Base-by-base conservation (phyloP, 1,284 basidiomycete genomes). In the Sanguinoderma infundibulare region DNA sequence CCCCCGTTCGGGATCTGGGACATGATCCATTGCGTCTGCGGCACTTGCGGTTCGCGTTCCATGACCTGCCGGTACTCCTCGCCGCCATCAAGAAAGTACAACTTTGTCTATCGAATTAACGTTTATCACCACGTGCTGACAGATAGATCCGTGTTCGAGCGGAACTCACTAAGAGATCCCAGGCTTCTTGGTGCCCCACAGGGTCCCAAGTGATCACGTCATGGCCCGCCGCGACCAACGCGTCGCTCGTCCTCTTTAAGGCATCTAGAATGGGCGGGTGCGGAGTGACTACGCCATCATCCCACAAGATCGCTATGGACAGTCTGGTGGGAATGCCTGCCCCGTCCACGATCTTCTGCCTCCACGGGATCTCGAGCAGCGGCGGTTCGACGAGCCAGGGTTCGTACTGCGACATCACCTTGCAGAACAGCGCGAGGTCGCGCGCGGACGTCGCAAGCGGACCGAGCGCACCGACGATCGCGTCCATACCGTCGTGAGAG, bases 361-460 rank as follows among this genome's bases (percentile, higher is more conserved):
- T 79, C 86, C 86, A 87, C 10, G 83, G 83, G 53, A 85, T 83
- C 60, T 81, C 78, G 26, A 85, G 69, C 28, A 83, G 77, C 15
- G 79, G 73, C 10, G 85, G 82, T 65, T 87, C 85, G n/a, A 73
- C 57, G 5, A 79, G 70, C 86, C 86, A 87, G 1, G 85, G 83
- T 66, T 84, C 66, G 55, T 79, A 76, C 24, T 79, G 77, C 24
- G 83, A 70, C 75, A 86, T 83, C 10, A 81, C 79, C 39, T 74
- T 76, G 67, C 81, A 81, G 71, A 87, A 87, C 42, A 85, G 73
- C 42, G 76, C 77, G 44, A 87, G 73, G 63, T 85, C 86, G 44
- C 80, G 75, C 26, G 79, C 77, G n/a, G 83, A 84, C 15, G 77
- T 78, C 32, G 83, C 76, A 52, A 87, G 68, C 20, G 85, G 85